Percentiles rank a stretch among this genome's conserved stretches.
Evolutionary conservation across 345 rosid species (phyloP).

Genomic region (Arabidopsis arenosa): DNA sequence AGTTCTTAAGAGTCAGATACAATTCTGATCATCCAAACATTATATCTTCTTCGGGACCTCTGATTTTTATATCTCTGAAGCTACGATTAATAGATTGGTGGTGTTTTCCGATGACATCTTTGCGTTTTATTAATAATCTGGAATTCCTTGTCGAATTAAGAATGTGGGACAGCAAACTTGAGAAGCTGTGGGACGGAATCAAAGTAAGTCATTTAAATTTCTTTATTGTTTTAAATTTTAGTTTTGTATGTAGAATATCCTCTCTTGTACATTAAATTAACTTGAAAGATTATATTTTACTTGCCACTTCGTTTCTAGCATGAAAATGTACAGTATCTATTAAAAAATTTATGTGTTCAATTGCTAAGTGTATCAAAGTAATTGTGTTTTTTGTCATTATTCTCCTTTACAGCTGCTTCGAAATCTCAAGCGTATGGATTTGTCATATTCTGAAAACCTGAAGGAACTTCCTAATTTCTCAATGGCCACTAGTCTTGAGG

Average conservation of each 20-base stretch:
- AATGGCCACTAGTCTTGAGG: neutral
- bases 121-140: constrained; percentile 1
- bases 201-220: neutral
- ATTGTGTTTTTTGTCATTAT: neutral
- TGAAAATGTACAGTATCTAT: neutral
- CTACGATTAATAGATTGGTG: constrained; percentile 25
- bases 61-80: neutral
- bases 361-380: neutral
- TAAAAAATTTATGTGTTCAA: neutral
- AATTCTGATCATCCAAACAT: neutral
- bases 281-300: neutral
- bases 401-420: neutral
- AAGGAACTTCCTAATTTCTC: neutral
- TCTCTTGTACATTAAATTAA: too few relatives aligned
- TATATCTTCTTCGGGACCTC: neutral
- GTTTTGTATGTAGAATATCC: too few relatives aligned
- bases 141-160: constrained; percentile 22
- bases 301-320: neutral
- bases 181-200: constrained; percentile 32
- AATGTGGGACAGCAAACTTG: neutral
- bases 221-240: neutral
- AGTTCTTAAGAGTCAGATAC: neutral
- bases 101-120: neutral
- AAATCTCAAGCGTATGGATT: neutral
- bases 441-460: neutral